Base-by-base conservation (phyloP, 176 grass and related monocot genomes). In the Echinochloa phyllopogon region DNA sequence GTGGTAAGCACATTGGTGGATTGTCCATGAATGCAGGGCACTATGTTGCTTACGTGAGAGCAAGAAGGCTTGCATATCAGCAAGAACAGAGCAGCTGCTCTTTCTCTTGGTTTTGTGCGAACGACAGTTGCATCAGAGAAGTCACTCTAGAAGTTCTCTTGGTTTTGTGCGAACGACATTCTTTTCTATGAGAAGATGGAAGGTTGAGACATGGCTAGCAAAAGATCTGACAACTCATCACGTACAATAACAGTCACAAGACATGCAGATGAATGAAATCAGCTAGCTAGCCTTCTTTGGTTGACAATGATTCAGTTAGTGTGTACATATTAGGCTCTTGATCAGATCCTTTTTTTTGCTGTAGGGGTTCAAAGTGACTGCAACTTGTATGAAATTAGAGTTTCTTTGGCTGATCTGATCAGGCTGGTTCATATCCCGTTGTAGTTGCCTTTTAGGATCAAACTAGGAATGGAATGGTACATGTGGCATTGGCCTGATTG, bases 171-270 rank as follows among this genome's bases (percentile, higher is more conserved):
- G n/a, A n/a, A n/a, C n/a, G n/a, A 92, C 52, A 76, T 95, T 69
- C 63, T 98, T 53, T 98, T 98, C 80, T 98, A 95, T 64, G 96
- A 98, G 78, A 93, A 85, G 61, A 17, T 92, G 40, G 62, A 79
- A 59, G 33, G 21, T 65, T 72, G 67, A 92, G 62, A 76, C 39
- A 40, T 66, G 56, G 1, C 51, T 58, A 8, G 29, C 33, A 52
- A 51, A 66, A 39, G 11, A 68, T 68, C 36, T n/a, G 33, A 65
- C 15, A 72, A 27, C 17, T 40, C 60, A 66, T 43, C 12, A n/a
- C n/a, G n/a, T n/a, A n/a, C n/a, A n/a, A n/a, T n/a, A n/a, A n/a
- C n/a, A n/a, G n/a, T n/a, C n/a, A 49, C 29, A 33, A 33, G 1
- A 33, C 29, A 33, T 2, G 29, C 29, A 33, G 29, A 33, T 1